Evolutionary conservation across 169 alveolate species (phyloP), one percentile per base, ranked within the genome.

Genomic region (Toxoplasma gondii): DNA sequence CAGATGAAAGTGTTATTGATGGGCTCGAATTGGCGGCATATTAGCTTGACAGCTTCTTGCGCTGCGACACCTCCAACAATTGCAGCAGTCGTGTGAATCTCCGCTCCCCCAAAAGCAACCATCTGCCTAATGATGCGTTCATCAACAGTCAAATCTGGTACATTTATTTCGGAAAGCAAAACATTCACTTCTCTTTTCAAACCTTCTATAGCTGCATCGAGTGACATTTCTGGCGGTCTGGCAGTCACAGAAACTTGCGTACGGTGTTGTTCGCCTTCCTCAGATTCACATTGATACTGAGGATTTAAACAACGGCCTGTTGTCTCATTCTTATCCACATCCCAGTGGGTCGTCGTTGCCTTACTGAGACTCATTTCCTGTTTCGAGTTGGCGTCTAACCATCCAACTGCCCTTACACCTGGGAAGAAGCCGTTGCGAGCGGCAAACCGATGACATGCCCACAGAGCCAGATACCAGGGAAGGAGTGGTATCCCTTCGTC

Each of bases 31-130:
- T 98, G 97, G 58, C 95, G 87, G 74, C 98, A 97, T 16, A 98
- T 96, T 86, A 98, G 88, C 95, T 98, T 98, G 67, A 98, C 96
- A 1, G 98, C 97, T 95, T 98, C 99, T 95, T 98, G 97, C 82
- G 98, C 94, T 10, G 98, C 98, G 41, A 97, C 96, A 41, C 98
- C 98, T 34, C 98, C 99, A 17, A 98, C 58, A 29, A 97, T 92
- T 39, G 99, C 97, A 64, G 97, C 96, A n/a, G 97, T 95, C 67
- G 97, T 97, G 93, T 97, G 98, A 19, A 97, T 91, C 86, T 96
- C 96, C 38, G 97, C 44, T 45, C 97, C 97, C 58, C 97, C 96
- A 88, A 91, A 96, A 91, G 98, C 95, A 36, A 97, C 93, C 24
- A 97, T 93, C 96, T 97, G 98, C 44, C 93, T 44, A 31, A 96